Percentiles rank a stretch among this genome's conserved stretches.
These are phyloP conservation scores for Melampsora americana DNA, from an alignment of 1,284 basidiomycete genomes.

Conservation along the genomic window DNA sequence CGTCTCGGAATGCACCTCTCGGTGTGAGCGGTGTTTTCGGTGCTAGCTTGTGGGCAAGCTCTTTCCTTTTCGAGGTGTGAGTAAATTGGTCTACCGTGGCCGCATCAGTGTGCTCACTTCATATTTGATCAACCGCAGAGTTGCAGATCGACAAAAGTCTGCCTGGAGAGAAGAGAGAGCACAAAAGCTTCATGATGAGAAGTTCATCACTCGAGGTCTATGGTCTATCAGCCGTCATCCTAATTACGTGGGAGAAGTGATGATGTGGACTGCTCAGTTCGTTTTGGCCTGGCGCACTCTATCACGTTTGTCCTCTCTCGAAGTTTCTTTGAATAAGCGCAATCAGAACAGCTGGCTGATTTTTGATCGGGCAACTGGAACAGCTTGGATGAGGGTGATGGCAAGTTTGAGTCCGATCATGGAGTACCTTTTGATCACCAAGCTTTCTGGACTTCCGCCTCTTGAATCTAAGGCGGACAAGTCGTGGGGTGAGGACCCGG, in stretches of 20 bases:
- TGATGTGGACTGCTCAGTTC: conserved; percentile 70
- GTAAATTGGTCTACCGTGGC: neutral
- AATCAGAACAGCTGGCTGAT: conserved; percentile 44
- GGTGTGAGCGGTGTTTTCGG: conserved; percentile 63
- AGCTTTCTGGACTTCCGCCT: conserved; percentile 68
- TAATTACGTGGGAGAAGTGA: conserved; percentile 74
- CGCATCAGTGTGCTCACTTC: neutral
- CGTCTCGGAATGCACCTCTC: conserved; percentile 62
- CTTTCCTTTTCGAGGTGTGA: conserved; percentile 63
- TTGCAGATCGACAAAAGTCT: conserved; percentile 70
- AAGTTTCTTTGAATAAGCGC: conserved; percentile 27
- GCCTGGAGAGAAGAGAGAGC: conserved; percentile 66
- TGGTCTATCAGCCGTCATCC: conserved; percentile 73
- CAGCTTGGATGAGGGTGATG: conserved; percentile 55
- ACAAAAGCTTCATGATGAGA: conserved; percentile 68
- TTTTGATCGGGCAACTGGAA: conserved; percentile 56
- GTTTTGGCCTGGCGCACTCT: conserved; percentile 57
- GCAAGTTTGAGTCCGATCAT: conserved; percentile 65
- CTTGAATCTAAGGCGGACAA: conserved; percentile 65
- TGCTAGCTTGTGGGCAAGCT: conserved; percentile 62
- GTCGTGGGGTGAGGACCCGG: conserved; percentile 64
- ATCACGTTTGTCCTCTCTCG: conserved; percentile 4
- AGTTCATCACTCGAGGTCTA: conserved; percentile 68
- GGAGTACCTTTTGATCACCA: conserved; percentile 59
- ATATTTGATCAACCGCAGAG: conserved; percentile 23